Base-by-base conservation (phyloP, 2,329 filamentous ascomycete species). In the Scorias spongiosa region DNA sequence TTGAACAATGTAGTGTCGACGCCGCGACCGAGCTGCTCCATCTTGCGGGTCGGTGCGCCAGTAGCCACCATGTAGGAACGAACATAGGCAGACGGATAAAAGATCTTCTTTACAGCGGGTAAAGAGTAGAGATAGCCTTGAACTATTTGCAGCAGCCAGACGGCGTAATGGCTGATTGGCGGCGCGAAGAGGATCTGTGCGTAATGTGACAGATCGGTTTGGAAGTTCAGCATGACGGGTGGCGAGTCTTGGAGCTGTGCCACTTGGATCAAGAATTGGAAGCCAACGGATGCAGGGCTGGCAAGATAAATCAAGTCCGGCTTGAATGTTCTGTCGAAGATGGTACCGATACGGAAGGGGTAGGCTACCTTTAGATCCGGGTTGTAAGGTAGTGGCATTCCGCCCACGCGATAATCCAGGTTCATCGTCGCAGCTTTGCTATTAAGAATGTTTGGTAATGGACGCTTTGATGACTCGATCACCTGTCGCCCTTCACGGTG, bases 221-320 rank as follows among this genome's bases (percentile, higher is more conserved):
- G 80, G 50, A 82, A 84, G 58, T 83, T 84, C 57, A 79, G 72
- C 38, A 83, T 66, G 1, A 81, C 65, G 1, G 78, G 70, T 37
- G 76, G 75, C 8, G 66, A 65, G 29, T 71, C 64, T 17, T 58
- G 58, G 43, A 81, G 68, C 50, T 81, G 78, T 39, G 76, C 70
- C 42, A 81, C 63, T 56, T 83, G 78, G n/a, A 83, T 65, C 61
- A 84, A 70, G 44, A 83, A 74, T 49, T 84, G 80, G 52, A 84
- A 84, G 3, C 80, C 80, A 2, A 83, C 64, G 5, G 76, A 80
- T 2, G 80, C 80, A 0, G 80, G 80, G 38, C 76, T 81, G 1
- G 80, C 80, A 10, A 84, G 66, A 53, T 84, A 84, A 53, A 84
- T 75, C 34, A 84, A 62, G 53, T 84, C 79, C 0, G 80, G 80